phyloP scores from a whole-genome alignment of 2,329 filamentous ascomycete species.

The Colletotrichum lindemuthianum region DNA sequence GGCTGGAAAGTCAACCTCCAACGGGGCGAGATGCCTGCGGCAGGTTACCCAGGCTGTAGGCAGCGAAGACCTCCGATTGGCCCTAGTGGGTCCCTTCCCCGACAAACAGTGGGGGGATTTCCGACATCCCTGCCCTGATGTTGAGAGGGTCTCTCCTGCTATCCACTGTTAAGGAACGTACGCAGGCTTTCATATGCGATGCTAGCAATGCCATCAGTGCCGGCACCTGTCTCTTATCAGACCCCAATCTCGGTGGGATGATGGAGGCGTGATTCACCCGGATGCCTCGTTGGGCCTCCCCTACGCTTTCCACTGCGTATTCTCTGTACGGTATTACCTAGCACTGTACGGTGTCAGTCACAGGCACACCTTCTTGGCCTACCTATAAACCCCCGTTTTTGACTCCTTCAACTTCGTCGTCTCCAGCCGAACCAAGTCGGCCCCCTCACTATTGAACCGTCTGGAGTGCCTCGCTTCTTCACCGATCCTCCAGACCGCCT shows the following conservation, averaged over 20 bases:
- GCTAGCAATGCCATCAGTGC: constrained; percentile 12
- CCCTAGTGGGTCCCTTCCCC: background rate
- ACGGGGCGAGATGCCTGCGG: constrained; percentile 32
- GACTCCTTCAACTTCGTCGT: constrained; percentile 32
- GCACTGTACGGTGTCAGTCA: constrained; percentile 34
- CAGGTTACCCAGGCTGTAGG: constrained; percentile 16
- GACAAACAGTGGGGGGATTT: constrained; percentile 18
- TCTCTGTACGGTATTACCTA: constrained; percentile 6
- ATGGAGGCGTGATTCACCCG: constrained; percentile 32
- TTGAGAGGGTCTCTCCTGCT: constrained; percentile 34
- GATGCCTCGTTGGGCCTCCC: constrained; percentile 34
- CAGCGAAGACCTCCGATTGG: constrained; percentile 33
- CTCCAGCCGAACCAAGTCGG: constrained; percentile 21
- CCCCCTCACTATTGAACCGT: constrained; percentile 25
- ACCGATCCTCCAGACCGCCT: constrained; percentile 18
- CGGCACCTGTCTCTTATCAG: constrained; percentile 36
- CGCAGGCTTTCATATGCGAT: constrained; percentile 7
- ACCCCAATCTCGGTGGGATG: constrained; percentile 28
- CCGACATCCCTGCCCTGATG: constrained; percentile 32
- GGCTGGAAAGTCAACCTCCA: constrained; percentile 7
- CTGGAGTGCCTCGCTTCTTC: constrained; percentile 11
- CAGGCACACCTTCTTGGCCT: constrained; percentile 33
- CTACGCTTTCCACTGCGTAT: background rate
- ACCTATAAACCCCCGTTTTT: constrained; percentile 17
- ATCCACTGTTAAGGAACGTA: constrained; percentile 33